Percentiles rank a stretch among this genome's conserved stretches.
Conservation (phyloP, 345 rosid species). For the Lepidium sativum region DNA sequence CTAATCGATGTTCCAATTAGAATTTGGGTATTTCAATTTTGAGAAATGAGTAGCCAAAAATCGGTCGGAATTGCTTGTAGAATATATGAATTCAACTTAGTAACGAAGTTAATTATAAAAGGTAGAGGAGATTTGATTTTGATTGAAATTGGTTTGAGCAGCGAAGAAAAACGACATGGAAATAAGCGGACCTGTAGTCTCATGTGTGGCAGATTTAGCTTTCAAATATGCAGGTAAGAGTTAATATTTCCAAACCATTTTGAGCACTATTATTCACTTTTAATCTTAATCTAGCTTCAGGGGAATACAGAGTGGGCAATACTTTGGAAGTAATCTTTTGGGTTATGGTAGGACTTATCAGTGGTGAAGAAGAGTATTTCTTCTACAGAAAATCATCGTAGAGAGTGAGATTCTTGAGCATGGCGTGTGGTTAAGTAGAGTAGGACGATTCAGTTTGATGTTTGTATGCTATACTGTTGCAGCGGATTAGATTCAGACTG, state of each 20-base stretch:
- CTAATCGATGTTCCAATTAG: neutral
- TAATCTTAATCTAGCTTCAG: neutral
- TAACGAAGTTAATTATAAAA: neutral
- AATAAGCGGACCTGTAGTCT: conserved; percentile 47
- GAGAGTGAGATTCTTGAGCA: neutral
- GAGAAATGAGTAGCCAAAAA: neutral
- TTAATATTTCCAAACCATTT: neutral
- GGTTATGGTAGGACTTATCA: neutral
- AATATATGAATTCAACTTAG: neutral
- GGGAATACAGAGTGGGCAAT: neutral
- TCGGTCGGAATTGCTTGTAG: neutral
- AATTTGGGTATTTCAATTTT: neutral
- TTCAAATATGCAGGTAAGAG: conserved; percentile 64
- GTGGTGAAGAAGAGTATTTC: neutral
- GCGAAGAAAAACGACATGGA: conserved; percentile 60
- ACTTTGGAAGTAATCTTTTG: neutral
- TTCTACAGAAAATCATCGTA: neutral
- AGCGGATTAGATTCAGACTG: neutral
- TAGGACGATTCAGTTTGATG: neutral
- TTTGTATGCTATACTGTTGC: conserved; percentile 8
- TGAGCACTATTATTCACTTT: neutral
- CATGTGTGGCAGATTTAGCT: conserved; percentile 68
- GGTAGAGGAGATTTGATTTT: neutral
- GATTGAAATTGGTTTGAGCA: conserved; percentile 26
- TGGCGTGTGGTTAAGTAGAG: neutral